phyloP scores from a whole-genome alignment of 1,284 basidiomycete species.

The Ceratobasidium sp. region DNA sequence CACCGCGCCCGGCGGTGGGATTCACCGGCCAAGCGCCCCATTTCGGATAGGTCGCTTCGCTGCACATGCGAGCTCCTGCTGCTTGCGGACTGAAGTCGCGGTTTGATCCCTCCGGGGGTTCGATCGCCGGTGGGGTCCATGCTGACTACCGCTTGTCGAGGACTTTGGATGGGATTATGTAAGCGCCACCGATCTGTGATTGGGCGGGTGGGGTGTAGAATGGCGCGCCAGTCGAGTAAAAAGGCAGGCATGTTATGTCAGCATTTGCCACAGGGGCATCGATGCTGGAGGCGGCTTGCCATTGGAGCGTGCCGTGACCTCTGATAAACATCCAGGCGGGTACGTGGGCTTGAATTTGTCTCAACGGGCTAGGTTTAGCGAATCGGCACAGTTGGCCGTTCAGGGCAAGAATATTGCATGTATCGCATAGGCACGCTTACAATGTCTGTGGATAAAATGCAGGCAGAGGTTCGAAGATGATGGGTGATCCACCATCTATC shows the following conservation, averaged over 20 bases:
- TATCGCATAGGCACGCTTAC: neutral
- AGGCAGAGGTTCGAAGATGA: neutral
- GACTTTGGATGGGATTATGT: slow-evolving; percentile 8
- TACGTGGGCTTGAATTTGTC: neutral
- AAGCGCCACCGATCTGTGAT: slow-evolving; percentile 23
- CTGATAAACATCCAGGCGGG: neutral
- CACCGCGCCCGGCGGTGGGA: slow-evolving; percentile 39
- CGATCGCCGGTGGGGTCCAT: slow-evolving; percentile 33
- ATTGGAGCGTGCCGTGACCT: neutral
- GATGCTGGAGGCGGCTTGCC: neutral
- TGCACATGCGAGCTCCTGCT: slow-evolving; percentile 14
- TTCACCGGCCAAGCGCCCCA: slow-evolving; percentile 29
- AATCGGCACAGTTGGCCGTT: neutral
- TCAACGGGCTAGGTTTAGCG: neutral
- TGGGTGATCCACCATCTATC: neutral
- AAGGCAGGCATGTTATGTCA: neutral
- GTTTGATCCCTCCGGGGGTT: slow-evolving; percentile 27
- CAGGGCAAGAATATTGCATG: neutral
- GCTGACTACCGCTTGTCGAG: neutral
- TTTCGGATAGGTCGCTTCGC: slow-evolving; percentile 16
- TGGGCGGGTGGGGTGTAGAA: neutral
- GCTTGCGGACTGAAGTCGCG: slow-evolving; percentile 12
- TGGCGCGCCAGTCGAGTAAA: neutral
- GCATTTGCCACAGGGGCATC: neutral
- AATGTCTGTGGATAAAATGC: neutral